Evolutionary conservation across 306 rosid genomes (phyloP).

Genomic region (Potentilla sterilis): DNA sequence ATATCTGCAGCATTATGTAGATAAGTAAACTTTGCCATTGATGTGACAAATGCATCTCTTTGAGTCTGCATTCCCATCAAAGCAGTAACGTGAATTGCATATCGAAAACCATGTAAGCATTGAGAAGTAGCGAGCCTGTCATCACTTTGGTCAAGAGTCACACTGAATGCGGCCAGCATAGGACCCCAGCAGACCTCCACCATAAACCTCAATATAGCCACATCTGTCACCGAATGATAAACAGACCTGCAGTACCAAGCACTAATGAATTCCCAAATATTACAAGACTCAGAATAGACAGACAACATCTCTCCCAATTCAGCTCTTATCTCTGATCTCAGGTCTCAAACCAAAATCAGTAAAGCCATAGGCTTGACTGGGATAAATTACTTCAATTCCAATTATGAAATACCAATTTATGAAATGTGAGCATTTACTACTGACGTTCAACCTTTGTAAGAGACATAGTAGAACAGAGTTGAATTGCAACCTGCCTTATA

Average conservation of each 20-base stretch:
- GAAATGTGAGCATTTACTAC: background rate
- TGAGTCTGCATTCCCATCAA: slow-evolving; percentile 98
- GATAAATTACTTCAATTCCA: background rate
- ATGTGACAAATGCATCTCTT: slow-evolving; percentile 96
- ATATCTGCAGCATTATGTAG: slow-evolving; percentile 98
- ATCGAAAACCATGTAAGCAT: slow-evolving; percentile 84
- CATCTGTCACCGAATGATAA: slow-evolving; percentile 88
- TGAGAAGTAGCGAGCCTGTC: slow-evolving; percentile 89
- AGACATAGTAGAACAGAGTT: background rate
- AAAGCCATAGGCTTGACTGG: background rate
- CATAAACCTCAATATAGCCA: slow-evolving; percentile 95
- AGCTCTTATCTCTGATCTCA: background rate
- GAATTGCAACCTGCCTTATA: background rate
- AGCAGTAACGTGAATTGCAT: slow-evolving; percentile 94
- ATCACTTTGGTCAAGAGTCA: slow-evolving; percentile 97
- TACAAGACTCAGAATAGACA: slow-evolving; percentile 11
- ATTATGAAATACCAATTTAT: background rate
- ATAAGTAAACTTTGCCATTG: slow-evolving; percentile 95
- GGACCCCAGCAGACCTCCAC: slow-evolving; percentile 99
- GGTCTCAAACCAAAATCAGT: background rate
- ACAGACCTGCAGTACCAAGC: slow-evolving; percentile 63
- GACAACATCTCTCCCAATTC: background rate
- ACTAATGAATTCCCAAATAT: slow-evolving; percentile 24
- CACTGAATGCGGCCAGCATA: slow-evolving; percentile 97
- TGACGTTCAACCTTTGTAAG: background rate